These are phyloP conservation scores for Colletotrichum chrysophilum DNA, from an alignment of 2,329 filamentous ascomycete genomes.

Conservation along the genomic window DNA sequence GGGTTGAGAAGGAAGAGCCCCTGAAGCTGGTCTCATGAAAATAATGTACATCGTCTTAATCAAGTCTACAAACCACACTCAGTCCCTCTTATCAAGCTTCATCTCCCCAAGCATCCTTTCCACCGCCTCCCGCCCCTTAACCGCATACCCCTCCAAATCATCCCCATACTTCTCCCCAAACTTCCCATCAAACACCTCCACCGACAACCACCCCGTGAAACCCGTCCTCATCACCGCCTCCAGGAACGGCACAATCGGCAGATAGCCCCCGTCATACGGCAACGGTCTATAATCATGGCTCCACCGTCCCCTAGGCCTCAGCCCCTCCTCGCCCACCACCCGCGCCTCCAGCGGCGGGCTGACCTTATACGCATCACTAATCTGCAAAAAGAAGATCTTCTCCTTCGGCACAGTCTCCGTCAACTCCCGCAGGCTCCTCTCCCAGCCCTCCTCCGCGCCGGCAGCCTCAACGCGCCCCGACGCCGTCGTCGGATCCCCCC, in stretches of 20 bases:
- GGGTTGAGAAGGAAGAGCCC: constrained; percentile 19
- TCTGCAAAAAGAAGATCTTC: constrained; percentile 78
- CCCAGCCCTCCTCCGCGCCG: constrained; percentile 50
- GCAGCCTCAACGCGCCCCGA: constrained; percentile 62
- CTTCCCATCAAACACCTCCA: constrained; percentile 59
- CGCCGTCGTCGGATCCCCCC: constrained; percentile 70
- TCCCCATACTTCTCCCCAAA: constrained; percentile 35
- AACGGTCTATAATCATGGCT: constrained; percentile 74
- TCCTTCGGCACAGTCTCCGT: constrained; percentile 62
- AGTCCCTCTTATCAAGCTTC: background rate
- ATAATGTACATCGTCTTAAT: background rate
- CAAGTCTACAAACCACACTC: background rate
- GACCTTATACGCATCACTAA: constrained; percentile 75
- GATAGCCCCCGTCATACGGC: constrained; percentile 73
- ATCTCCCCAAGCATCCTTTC: constrained; percentile 14
- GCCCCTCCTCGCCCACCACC: constrained; percentile 50
- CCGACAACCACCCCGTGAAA: constrained; percentile 69
- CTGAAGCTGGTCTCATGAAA: background rate
- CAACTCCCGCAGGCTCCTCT: constrained; percentile 61
- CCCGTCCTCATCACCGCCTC: constrained; percentile 71
- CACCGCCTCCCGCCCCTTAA: constrained; percentile 24
- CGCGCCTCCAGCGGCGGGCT: constrained; percentile 57
- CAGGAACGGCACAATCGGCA: constrained; percentile 70
- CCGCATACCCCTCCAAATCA: constrained; percentile 29
- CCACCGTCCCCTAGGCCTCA: constrained; percentile 70